phyloP scores from a whole-genome alignment of 768 basidiomycete species.

The Boletus rubropictus region DNA sequence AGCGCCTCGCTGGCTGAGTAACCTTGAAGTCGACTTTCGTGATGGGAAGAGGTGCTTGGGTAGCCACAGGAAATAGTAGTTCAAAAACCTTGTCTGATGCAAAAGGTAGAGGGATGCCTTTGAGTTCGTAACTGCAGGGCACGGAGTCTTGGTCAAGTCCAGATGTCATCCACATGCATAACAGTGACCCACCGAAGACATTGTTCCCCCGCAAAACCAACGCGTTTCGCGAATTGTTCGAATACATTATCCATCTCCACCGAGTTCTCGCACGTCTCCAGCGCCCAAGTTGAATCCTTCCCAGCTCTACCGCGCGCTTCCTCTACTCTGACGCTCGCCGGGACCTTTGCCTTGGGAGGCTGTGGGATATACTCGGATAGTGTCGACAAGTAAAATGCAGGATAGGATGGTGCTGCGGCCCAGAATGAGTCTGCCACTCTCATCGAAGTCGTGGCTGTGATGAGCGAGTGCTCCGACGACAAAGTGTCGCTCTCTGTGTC shows the following conservation, averaged over 20 bases:
- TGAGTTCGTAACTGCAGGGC: conserved; percentile 72
- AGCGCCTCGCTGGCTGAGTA: conserved; percentile 37
- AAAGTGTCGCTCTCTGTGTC: conserved; percentile 34
- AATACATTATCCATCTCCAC: conserved; percentile 79
- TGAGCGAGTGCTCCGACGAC: conserved; percentile 44
- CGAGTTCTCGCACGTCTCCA: conserved; percentile 79
- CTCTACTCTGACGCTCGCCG: conserved; percentile 34
- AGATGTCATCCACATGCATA: background rate
- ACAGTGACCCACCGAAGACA: conserved; percentile 63
- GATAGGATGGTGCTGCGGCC: conserved; percentile 58
- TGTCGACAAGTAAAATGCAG: conserved; percentile 70
- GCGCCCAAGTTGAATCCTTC: conserved; percentile 51
- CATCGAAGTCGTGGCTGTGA: conserved; percentile 52
- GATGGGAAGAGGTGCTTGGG: conserved; percentile 41
- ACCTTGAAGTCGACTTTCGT: conserved; percentile 60
- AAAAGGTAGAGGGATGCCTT: conserved; percentile 79
- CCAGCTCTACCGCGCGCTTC: conserved; percentile 38
- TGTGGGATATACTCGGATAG: conserved; percentile 65
- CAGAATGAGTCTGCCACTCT: conserved; percentile 60
- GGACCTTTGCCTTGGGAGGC: conserved; percentile 42
- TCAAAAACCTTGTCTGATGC: conserved; percentile 71
- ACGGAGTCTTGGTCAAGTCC: background rate
- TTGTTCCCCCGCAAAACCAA: conserved; percentile 69
- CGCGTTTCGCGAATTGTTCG: conserved; percentile 73
- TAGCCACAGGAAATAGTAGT: conserved; percentile 62